Evolutionary conservation across 345 rosid genomes (phyloP).

Genomic region (Mercurialis annua): DNA sequence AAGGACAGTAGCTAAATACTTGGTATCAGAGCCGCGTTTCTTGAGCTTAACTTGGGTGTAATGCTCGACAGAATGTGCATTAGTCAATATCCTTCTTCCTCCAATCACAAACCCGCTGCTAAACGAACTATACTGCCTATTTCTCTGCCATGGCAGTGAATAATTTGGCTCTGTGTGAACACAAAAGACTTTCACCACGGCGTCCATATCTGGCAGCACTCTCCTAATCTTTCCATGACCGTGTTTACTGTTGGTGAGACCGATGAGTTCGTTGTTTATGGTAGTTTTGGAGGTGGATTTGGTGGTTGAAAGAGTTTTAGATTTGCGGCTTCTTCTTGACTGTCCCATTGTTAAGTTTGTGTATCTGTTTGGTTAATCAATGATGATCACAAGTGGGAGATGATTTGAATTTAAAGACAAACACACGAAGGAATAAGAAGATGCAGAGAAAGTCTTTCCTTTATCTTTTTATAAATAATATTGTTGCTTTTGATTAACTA

Average conservation of each 20-base stretch:
- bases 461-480: too few relatives aligned
- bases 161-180: slow-evolving; percentile 94
- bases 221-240: slow-evolving; percentile 42
- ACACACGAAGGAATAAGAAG: too few relatives aligned
- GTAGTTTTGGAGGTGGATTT: slow-evolving; percentile 1
- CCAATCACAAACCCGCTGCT: slow-evolving; percentile 79
- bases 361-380: too few relatives aligned
- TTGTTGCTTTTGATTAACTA: too few relatives aligned
- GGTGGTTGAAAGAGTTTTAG: slow-evolving; percentile 32
- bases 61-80: slow-evolving; percentile 95
- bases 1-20: slow-evolving; percentile 84
- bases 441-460: too few relatives aligned
- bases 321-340: slow-evolving; percentile 37
- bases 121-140: slow-evolving; percentile 84
- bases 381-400: too few relatives aligned
- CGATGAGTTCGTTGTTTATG: slow-evolving; percentile 26
- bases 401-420: too few relatives aligned
- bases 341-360: slow-evolving; percentile 40
- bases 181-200: slow-evolving; percentile 92
- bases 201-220: slow-evolving; percentile 84
- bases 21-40: slow-evolving; percentile 91
- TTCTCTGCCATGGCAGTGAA: slow-evolving; percentile 93
- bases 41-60: slow-evolving; percentile 92
- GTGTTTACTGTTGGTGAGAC: slow-evolving; percentile 3
- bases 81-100: slow-evolving; percentile 79